Evolutionary conservation across 768 basidiomycete species (phyloP).

Genomic region (Coprinopsis strossmayeri): DNA sequence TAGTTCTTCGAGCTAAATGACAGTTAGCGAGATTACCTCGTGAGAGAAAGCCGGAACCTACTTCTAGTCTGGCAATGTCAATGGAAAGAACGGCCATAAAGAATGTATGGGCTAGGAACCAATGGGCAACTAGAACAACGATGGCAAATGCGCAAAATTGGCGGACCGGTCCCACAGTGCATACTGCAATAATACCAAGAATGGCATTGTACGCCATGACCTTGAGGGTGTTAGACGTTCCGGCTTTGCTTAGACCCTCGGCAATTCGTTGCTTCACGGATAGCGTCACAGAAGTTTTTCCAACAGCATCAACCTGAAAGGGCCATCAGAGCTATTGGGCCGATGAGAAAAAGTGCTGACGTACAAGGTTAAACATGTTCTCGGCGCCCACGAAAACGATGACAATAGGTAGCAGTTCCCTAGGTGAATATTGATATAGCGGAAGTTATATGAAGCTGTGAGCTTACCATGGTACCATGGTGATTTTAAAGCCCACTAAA

Average conservation of each 20-base stretch:
- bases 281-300: constrained; percentile 77
- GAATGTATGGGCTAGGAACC: constrained; percentile 95
- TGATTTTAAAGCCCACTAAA: constrained; percentile 80
- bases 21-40: neutral
- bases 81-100: constrained; percentile 93
- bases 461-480: constrained; percentile 81
- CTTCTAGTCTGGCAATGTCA: constrained; percentile 90
- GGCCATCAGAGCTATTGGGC: no score
- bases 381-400: constrained; percentile 95
- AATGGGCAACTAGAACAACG: constrained; percentile 92
- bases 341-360: no score
- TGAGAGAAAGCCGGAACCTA: constrained; percentile 23
- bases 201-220: constrained; percentile 82
- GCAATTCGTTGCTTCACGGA: constrained; percentile 91
- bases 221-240: constrained; percentile 88
- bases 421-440: constrained; percentile 20
- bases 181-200: constrained; percentile 67
- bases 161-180: constrained; percentile 74
- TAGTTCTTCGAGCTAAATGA: constrained; percentile 71
- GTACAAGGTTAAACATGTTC: constrained; percentile 93
- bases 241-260: constrained; percentile 81
- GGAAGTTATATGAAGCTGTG: constrained; percentile 1
- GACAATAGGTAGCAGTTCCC: constrained; percentile 88
- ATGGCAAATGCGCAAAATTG: constrained; percentile 94
- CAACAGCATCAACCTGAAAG: constrained; percentile 73